Evolutionary conservation across 2,329 filamentous ascomycete genomes (phyloP).

Genomic region (Pyrenochaeta sp.): DNA sequence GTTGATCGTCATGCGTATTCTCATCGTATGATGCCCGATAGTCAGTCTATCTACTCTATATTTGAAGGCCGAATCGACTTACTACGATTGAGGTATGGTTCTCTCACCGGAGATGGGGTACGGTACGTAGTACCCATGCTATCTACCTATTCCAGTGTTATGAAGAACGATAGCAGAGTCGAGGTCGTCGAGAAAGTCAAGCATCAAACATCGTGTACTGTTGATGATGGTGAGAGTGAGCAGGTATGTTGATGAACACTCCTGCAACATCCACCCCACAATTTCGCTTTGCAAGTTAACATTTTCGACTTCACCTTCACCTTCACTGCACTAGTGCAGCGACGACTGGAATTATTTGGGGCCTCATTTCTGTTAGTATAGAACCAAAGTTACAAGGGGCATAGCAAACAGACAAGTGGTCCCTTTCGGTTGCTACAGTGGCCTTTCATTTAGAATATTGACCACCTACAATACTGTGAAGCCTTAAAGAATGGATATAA

Average conservation of each 20-base stretch:
- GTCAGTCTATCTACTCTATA: not conserved
- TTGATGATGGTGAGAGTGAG: not conserved
- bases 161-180: not conserved
- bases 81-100: slow-evolving; percentile 8
- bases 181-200: not conserved
- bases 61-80: not conserved
- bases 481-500: no score
- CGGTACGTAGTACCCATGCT: slow-evolving; percentile 7
- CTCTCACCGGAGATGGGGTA: slow-evolving; percentile 18
- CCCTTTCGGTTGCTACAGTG: no score
- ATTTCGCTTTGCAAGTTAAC: not conserved
- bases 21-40: slow-evolving; percentile 2
- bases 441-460: no score
- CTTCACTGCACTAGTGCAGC: slow-evolving; percentile 9
- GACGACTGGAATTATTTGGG: no score
- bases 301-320: slow-evolving; percentile 13
- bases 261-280: not conserved
- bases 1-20: slow-evolving; percentile 2
- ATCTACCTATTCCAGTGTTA: no score
- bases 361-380: no score
- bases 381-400: no score
- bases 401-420: no score
- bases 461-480: no score
- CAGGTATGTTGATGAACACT: not conserved
- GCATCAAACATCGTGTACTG: not conserved